Base-by-base conservation (phyloP, 75 land plant species). In the Pseudotsuga menziesii region DNA sequence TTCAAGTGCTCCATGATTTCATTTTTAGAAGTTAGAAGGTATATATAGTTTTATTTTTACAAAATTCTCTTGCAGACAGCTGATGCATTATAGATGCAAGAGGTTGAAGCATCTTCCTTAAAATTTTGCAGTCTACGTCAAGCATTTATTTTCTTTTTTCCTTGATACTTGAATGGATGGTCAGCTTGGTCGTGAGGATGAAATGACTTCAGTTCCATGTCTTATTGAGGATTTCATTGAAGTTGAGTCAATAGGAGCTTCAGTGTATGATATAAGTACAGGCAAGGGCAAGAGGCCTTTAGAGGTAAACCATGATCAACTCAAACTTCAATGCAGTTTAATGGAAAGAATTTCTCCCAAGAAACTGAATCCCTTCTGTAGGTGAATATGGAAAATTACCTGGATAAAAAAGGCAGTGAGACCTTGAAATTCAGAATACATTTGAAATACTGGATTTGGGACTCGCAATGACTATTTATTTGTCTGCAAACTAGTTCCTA, bases 101-200 rank as follows among this genome's bases (percentile, higher is more conserved):
- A 14, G 5, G 41, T 29, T 35, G 36, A 64, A 27, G 35, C 69
- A 27, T 16, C 29, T 3, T 2, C 25, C 23, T 12, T 63, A 71
- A 14, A 73, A 48, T 41, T 15, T 73, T 52, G 12, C 74, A 48
- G 12, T 48, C 54, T 11, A 52, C 39, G 9, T 44, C 19, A 73
- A 48, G n/a, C 35, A 25, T 23, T 39, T 73, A 3, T 41, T 54
- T 73, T 5, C 19, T 17, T 74, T 26, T 36, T 32, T 52, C 87
- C 93, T 93, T 93, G 83, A 93, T 86, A 67, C 52, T 63, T 79
- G 76, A 39, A 85, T 80, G 88, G 96, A 93, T 83, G 96, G 93
- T 72, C 96, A 91, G 85, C 91, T 93, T 80, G 96, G 96, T 77
- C 57, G 66, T 17, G 74, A 73, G 14, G 82, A 79, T 39, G 88